Evolutionary conservation across 2,329 filamentous ascomycete genomes (phyloP), one percentile per base, ranked within the genome.

Genomic region (Diaporthe ampelina): DNA sequence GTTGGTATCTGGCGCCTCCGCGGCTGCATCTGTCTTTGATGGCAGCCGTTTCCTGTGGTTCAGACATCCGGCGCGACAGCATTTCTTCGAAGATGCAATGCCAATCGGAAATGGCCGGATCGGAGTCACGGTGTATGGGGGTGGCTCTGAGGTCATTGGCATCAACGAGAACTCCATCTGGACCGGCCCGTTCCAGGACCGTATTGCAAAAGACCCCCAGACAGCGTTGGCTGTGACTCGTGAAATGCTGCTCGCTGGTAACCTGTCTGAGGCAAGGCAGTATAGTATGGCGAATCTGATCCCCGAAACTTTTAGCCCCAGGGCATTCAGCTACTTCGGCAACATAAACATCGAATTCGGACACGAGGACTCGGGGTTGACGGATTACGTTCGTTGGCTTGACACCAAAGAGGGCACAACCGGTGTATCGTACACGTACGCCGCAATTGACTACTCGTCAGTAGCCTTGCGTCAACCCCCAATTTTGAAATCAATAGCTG

Each of bases 81-180:
- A 35, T 17, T 65, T 65, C 26, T 65, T 65, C 26, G 59, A 65
- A 32, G 59, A 65, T 48, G 59, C 59, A 2, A 65, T 50, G 48
- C 40, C 48, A 52, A 50, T 52, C 11, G 57, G 70, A 11, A 73
- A 73, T 9, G 70, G 70, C 17, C 70, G 70, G 0, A 24, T 72
- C 26, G 70, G 70, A 19, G 70, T 32, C 26, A 35, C 70, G 4
- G 45, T 72, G 11, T 40, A 65, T 19, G 70, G 57, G 19, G 35
- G 29, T 13, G 45, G 37, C 24, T 37, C 57, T 10, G 35, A 72
- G 26, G 70, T 72, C 10, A 19, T 72, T 13, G 54, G 70, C 24
- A 45, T 72, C 40, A 72, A 72, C 21, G 70, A 72, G 37, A 50
- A 72, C 19, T 72, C 70, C 15, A 72, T 72, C 37, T 72, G 70